A percentile compares a stretch with the other conserved stretches of the same genome.
phyloP scores from a whole-genome alignment of 208 protist species.

The Leishmania tropica region DNA sequence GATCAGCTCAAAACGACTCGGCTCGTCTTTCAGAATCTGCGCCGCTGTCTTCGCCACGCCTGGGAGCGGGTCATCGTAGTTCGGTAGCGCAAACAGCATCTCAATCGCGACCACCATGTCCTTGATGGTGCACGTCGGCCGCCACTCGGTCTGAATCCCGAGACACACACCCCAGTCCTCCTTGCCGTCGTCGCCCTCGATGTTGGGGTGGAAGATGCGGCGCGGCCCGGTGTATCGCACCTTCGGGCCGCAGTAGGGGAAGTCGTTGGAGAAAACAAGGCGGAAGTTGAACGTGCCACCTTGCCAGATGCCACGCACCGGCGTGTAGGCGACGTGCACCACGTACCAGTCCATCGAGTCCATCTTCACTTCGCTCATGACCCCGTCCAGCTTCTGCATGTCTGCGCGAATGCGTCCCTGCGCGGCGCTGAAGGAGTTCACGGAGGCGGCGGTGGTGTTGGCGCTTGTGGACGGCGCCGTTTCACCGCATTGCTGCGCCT shows the following conservation, averaged over 20 bases:
- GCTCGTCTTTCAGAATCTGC: constrained; percentile 63
- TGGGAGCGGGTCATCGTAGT: constrained; percentile 81
- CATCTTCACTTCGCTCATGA: constrained; percentile 49
- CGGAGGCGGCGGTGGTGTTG: constrained; percentile 32
- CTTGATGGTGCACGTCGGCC: constrained; percentile 61
- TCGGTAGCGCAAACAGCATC: constrained; percentile 79
- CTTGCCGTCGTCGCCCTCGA: constrained; percentile 75
- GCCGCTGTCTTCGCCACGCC: constrained; percentile 69
- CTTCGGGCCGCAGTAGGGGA: constrained; percentile 82
- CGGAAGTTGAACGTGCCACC: constrained; percentile 76
- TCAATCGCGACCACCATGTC: constrained; percentile 84
- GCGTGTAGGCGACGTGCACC: constrained; percentile 53
- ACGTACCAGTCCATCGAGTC: constrained; percentile 49
- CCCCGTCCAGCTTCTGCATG: constrained; percentile 61
- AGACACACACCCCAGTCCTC: constrained; percentile 86
- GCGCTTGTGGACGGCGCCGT: constrained; percentile 10
- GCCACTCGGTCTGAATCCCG: constrained; percentile 84
- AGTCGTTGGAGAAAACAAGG: constrained; percentile 70
- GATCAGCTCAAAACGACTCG: constrained; percentile 44
- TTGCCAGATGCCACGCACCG: constrained; percentile 54
- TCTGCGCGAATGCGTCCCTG: constrained; percentile 60
- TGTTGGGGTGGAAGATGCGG: constrained; percentile 90
- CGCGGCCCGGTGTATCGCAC: constrained; percentile 73
- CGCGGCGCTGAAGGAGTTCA: constrained; percentile 36
- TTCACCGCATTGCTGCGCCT: constrained; percentile 15